phyloP scores from a whole-genome alignment of 2,329 filamentous ascomycete genomes.

The Diaporthe velutina region DNA sequence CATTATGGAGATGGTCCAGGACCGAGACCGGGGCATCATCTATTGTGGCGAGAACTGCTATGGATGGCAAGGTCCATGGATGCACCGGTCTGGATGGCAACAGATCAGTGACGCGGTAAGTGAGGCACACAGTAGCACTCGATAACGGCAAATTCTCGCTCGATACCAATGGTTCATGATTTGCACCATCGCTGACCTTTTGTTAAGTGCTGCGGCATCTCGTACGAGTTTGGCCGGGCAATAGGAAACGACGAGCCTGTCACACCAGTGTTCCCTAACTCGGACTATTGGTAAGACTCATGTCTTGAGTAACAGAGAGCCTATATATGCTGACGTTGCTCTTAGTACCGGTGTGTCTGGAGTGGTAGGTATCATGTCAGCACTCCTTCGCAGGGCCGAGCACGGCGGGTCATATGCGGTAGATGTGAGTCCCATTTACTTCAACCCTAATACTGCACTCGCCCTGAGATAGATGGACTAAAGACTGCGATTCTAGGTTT shows the following conservation, averaged over 20 bases:
- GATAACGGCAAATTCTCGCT: constrained; percentile 49
- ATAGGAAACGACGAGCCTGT: constrained; percentile 51
- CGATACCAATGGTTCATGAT: too few relatives aligned
- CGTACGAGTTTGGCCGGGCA: constrained; percentile 58
- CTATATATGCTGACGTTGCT: not conserved
- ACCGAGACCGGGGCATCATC: constrained; percentile 58
- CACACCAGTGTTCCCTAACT: constrained; percentile 49
- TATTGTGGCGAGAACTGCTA: constrained; percentile 64
- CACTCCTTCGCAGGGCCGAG: constrained; percentile 44
- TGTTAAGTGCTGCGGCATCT: constrained; percentile 56
- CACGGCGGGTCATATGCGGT: constrained; percentile 24
- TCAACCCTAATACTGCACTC: too few relatives aligned
- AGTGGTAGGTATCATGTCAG: constrained; percentile 54
- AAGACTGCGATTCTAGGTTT: constrained; percentile 39
- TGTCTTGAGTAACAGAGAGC: constrained; percentile 37
- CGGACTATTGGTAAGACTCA: constrained; percentile 50
- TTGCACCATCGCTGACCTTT: too few relatives aligned
- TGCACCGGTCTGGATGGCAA: constrained; percentile 62
- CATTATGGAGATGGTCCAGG: constrained; percentile 54
- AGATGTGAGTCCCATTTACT: constrained; percentile 19
- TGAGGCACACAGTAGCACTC: not conserved
- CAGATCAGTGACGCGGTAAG: constrained; percentile 62
- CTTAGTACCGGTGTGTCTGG: constrained; percentile 50
- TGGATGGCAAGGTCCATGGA: constrained; percentile 59
- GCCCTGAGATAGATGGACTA: too few relatives aligned